These are phyloP conservation scores for Mycena albidolilacea DNA, from an alignment of 768 basidiomycete species.

Conservation along the genomic window DNA sequence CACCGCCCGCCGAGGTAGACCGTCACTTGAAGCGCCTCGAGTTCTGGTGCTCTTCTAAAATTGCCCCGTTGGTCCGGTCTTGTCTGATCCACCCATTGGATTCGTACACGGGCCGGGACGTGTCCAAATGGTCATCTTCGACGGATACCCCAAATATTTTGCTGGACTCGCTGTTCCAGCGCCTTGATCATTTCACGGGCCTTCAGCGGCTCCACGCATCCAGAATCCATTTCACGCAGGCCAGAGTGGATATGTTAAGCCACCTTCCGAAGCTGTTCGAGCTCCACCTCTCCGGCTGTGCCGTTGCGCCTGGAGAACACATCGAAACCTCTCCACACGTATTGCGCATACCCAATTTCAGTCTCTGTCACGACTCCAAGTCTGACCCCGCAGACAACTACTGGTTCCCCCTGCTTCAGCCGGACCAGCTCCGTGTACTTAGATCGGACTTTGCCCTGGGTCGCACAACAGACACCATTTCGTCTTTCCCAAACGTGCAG, in stretches of 20 bases:
- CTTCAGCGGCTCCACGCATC: neutral
- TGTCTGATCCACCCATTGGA: neutral
- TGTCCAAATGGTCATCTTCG: neutral
- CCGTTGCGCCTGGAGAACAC: constrained; percentile 3
- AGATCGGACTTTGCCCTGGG: neutral
- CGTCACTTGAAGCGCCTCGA: constrained; percentile 14
- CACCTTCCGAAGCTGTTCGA: constrained; percentile 3
- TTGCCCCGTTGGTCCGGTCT: constrained; percentile 17
- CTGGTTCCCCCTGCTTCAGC: constrained; percentile 15
- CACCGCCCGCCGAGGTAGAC: neutral
- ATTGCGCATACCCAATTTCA: neutral
- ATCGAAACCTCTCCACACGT: neutral
- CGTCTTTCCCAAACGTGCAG: constrained; percentile 19
- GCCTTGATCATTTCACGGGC: constrained; percentile 11
- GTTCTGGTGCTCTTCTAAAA: constrained; percentile 13
- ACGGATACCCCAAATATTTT: constrained; percentile 13
- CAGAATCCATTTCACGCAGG: constrained; percentile 14
- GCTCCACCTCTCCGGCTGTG: neutral
- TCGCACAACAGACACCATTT: neutral
- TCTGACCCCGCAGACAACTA: neutral
- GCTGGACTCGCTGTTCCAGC: constrained; percentile 15
- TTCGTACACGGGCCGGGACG: neutral
- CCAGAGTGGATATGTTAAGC: constrained; percentile 8
- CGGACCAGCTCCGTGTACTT: constrained; percentile 11
- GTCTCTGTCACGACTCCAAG: neutral